Evolutionary conservation across 768 basidiomycete species (phyloP).

Genomic region (Serendipita sp.): DNA sequence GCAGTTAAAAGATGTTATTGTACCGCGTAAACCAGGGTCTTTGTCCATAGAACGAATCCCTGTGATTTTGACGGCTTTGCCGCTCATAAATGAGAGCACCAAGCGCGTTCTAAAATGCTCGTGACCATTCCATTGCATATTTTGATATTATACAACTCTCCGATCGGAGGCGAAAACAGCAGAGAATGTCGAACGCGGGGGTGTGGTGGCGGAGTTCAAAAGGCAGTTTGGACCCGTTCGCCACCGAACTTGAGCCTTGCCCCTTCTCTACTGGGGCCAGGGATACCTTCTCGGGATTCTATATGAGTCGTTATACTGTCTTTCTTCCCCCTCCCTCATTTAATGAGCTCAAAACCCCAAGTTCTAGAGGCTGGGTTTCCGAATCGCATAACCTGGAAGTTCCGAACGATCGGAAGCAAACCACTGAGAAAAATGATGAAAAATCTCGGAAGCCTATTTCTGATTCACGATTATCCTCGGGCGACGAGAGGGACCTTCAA

Average conservation of each 20-base stretch:
- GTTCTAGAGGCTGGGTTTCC: background rate
- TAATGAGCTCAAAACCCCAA: background rate
- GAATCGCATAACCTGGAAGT: background rate
- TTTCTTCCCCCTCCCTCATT: conserved; percentile 1
- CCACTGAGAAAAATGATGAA: no score
- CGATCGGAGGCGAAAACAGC: no score
- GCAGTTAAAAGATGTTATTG: conserved; percentile 8
- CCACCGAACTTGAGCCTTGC: background rate
- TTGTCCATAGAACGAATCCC: conserved; percentile 84
- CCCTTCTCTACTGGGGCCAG: no score
- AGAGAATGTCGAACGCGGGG: background rate
- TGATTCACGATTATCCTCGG: background rate
- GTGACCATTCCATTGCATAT: conserved; percentile 35
- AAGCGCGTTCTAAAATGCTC: conserved; percentile 69
- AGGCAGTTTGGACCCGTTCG: background rate
- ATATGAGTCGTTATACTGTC: background rate
- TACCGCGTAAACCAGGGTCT: conserved; percentile 87
- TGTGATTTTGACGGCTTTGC: conserved; percentile 69
- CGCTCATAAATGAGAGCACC: conserved; percentile 78
- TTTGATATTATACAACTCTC: no score
- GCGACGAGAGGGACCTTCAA: background rate
- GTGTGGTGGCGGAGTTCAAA: background rate
- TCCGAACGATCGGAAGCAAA: background rate
- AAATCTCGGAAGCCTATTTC: no score
- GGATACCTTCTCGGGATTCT: no score